Evolutionary conservation across 1,139 yeast species (phyloP), one percentile per base, ranked within the genome.

Genomic region (Casaregolazyma suthepensis): DNA sequence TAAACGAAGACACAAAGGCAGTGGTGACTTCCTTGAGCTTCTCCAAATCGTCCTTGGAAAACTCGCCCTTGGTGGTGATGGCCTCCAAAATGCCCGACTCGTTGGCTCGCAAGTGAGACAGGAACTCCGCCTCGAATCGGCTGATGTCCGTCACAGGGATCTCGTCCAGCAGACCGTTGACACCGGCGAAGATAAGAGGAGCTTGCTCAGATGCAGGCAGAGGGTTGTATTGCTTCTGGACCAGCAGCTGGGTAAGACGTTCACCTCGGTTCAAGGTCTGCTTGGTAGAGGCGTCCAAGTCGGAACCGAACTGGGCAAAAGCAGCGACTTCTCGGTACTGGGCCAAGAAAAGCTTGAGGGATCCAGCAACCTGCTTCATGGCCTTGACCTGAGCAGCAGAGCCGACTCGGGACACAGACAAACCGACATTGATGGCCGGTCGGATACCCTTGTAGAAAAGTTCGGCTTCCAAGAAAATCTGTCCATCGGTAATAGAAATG

Each of bases 271-370:
- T 80, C 77, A 94, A 86, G 72, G 99, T 94, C 82, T 90, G 97
- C 84, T 93, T 93, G 79, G 99, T 94, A 59, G 98, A 89, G 71
- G 99, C 98, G 79, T 94, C 99, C 78, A 94, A 86, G 79, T 94
- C 99, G 70, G 99, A 93, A 87, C 99, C 99, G 83, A 93, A 93
- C 83, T 93, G 99, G 71, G 99, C 99, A 79, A 93, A 93, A 71
- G 99, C 99, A 74, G 99, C 99, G 72, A 93, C 99, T 85, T 93
- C 99, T 89, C 99, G 93, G 88, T 93, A 93, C 83, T 93, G 99
- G 71, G 99, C 99, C 85, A 93, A 88, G 96, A 89, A 93, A 79
- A 93, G 88, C 81, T 93, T 93, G 80, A 93, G 87, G 68, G 99
- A 94, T 86, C 99, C 99, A 67, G 99, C 99, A 78, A 94, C 99